These are phyloP conservation scores for Fraxinus ornus DNA, from an alignment of 305 asterid species.

Conservation along the genomic window DNA sequence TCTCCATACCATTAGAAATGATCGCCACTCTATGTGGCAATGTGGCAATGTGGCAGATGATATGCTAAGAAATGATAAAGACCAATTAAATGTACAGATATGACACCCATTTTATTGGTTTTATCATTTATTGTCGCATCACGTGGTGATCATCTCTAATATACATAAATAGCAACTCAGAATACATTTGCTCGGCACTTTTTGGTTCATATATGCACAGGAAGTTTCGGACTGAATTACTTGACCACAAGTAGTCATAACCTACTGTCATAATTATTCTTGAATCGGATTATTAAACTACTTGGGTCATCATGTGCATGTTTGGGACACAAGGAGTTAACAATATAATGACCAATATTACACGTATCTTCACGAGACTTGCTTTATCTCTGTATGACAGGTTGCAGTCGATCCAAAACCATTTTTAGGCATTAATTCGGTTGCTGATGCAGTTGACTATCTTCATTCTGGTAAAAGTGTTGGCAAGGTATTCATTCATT, in stretches of 20 bases:
- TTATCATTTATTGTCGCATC: not conserved
- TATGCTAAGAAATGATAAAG: not conserved
- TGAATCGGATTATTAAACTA: not conserved
- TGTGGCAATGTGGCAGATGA: not conserved
- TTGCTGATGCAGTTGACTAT: constrained; percentile 87
- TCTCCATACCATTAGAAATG: not conserved
- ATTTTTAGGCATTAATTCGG: constrained; percentile 70
- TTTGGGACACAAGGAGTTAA: not conserved
- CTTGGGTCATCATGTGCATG: not conserved
- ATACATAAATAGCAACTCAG: not conserved
- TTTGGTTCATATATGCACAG: not conserved
- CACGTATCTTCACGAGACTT: not conserved
- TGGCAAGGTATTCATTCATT: constrained; percentile 65
- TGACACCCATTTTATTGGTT: not conserved
- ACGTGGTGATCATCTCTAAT: not conserved
- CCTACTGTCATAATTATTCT: not conserved
- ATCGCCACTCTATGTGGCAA: not conserved
- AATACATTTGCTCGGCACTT: not conserved
- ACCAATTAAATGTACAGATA: not conserved
- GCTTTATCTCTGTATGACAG: constrained; percentile 34
- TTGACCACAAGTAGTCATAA: not conserved
- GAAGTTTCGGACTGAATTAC: not conserved
- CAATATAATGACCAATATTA: not conserved
- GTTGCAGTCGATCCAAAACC: constrained; percentile 72
- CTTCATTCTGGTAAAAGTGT: constrained; percentile 93